These are phyloP conservation scores for Tripidium arundinaceum DNA, from an alignment of 202 grass and related monocot species.

Conservation along the genomic window DNA sequence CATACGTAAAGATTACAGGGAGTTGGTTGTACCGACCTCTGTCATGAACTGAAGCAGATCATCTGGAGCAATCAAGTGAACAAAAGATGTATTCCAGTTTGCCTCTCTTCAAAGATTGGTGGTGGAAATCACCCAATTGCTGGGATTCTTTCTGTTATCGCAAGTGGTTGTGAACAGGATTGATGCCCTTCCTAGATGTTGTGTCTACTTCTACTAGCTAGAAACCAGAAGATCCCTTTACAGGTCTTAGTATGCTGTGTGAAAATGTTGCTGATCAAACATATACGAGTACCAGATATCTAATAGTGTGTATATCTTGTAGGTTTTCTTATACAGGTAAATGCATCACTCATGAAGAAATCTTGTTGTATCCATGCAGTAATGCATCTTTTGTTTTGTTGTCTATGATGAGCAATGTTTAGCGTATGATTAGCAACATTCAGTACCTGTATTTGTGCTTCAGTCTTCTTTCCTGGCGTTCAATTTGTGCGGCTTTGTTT, in stretches of 20 bases:
- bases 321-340: background rate
- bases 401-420: background rate
- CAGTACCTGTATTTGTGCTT: background rate
- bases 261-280: slow-evolving; percentile 12
- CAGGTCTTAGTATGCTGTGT: background rate
- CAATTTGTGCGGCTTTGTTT: too few species aligned
- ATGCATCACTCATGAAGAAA: background rate
- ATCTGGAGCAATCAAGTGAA: slow-evolving; percentile 23
- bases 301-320: slow-evolving; percentile 20
- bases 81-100: slow-evolving; percentile 14
- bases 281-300: slow-evolving; percentile 3
- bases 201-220: slow-evolving; percentile 17
- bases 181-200: slow-evolving; percentile 15
- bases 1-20: slow-evolving; percentile 73
- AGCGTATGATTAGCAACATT: background rate
- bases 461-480: too few species aligned
- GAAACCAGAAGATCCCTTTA: background rate
- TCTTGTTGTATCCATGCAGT: background rate
- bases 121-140: background rate
- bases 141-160: slow-evolving; percentile 15
- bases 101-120: slow-evolving; percentile 30
- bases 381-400: background rate
- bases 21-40: slow-evolving; percentile 37
- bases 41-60: slow-evolving; percentile 26
- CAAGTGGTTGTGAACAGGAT: slow-evolving; percentile 6